A percentile compares a stretch with the other conserved stretches of the same genome.
Conservation (phyloP, 2,329 filamentous ascomycete species). For the Ustulina deusta region DNA sequence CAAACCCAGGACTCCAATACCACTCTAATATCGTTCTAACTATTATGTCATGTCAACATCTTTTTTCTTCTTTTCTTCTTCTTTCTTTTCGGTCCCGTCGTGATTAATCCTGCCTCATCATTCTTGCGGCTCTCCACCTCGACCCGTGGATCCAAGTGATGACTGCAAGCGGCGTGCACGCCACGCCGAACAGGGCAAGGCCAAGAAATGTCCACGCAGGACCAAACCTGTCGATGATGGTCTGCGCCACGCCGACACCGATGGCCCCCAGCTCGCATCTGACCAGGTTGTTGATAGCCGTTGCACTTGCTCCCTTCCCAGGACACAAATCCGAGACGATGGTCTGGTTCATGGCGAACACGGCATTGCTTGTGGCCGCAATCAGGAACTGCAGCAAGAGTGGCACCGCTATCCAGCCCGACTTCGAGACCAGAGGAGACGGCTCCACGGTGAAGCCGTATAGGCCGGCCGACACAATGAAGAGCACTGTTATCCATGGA, state of each 20-base stretch:
- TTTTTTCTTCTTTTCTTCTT: too few relatives aligned
- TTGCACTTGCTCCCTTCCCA: slow-evolving; percentile 17
- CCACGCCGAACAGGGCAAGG: slow-evolving; percentile 12
- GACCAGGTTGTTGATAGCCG: slow-evolving; percentile 23
- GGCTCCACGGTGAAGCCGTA: slow-evolving; percentile 9
- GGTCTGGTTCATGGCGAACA: slow-evolving; percentile 27
- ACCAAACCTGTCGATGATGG: slow-evolving; percentile 1
- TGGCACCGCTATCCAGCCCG: slow-evolving; percentile 25
- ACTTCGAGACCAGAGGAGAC: neutral
- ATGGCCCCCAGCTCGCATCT: slow-evolving; percentile 22
- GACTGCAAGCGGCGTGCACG: slow-evolving; percentile 6
- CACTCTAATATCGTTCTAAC: too few relatives aligned
- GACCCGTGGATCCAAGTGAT: slow-evolving; percentile 12
- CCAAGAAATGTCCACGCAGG: slow-evolving; percentile 14
- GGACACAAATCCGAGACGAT: slow-evolving; percentile 24
- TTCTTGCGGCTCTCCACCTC: slow-evolving; percentile 20
- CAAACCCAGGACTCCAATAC: too few relatives aligned
- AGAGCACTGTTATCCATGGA: slow-evolving; percentile 21
- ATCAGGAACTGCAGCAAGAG: slow-evolving; percentile 21
- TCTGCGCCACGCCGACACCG: slow-evolving; percentile 5
- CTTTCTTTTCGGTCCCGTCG: too few relatives aligned
- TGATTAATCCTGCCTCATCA: too few relatives aligned
- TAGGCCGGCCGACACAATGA: slow-evolving; percentile 1
- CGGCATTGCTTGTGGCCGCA: slow-evolving; percentile 24
- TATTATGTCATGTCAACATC: too few relatives aligned